Evolutionary conservation across 305 asterid genomes (phyloP).

Genomic region (Rubia tinctorum): DNA sequence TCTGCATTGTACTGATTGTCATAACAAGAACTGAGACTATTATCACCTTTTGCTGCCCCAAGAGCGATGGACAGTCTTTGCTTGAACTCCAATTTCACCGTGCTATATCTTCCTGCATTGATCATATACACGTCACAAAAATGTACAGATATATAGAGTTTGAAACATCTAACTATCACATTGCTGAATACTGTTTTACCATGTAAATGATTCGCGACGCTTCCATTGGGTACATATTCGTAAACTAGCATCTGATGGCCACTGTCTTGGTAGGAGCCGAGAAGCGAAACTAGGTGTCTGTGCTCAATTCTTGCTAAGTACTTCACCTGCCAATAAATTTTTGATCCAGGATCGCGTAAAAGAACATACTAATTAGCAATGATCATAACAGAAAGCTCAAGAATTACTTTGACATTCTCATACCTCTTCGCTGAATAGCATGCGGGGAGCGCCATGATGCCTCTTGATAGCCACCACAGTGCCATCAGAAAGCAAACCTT

Average conservation of each 20-base stretch:
- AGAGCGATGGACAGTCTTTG: slow-evolving; percentile 64
- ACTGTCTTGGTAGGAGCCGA: slow-evolving; percentile 69
- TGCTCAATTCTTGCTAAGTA: slow-evolving; percentile 45
- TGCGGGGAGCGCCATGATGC: slow-evolving; percentile 38
- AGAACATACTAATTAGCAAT: not conserved
- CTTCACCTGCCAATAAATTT: slow-evolving; percentile 38
- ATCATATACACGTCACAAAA: slow-evolving; percentile 16
- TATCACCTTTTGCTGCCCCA: slow-evolving; percentile 72
- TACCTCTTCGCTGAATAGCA: slow-evolving; percentile 56
- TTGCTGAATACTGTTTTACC: slow-evolving; percentile 29
- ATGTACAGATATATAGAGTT: not conserved
- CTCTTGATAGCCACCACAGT: slow-evolving; percentile 64
- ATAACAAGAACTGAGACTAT: not conserved
- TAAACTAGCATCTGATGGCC: slow-evolving; percentile 65
- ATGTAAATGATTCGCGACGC: slow-evolving; percentile 54
- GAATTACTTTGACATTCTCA: not conserved
- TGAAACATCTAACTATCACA: not conserved
- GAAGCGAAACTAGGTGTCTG: slow-evolving; percentile 51
- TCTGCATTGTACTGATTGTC: not conserved
- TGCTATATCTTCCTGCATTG: slow-evolving; percentile 32
- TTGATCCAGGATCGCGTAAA: not conserved
- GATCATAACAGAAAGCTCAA: not conserved
- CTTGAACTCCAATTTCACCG: slow-evolving; percentile 64
- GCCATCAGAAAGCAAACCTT: slow-evolving; percentile 73
- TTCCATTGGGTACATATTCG: slow-evolving; percentile 67